These are phyloP conservation scores for Seiridium unicorne DNA, from an alignment of 2,329 filamentous ascomycete genomes.

Conservation along the genomic window DNA sequence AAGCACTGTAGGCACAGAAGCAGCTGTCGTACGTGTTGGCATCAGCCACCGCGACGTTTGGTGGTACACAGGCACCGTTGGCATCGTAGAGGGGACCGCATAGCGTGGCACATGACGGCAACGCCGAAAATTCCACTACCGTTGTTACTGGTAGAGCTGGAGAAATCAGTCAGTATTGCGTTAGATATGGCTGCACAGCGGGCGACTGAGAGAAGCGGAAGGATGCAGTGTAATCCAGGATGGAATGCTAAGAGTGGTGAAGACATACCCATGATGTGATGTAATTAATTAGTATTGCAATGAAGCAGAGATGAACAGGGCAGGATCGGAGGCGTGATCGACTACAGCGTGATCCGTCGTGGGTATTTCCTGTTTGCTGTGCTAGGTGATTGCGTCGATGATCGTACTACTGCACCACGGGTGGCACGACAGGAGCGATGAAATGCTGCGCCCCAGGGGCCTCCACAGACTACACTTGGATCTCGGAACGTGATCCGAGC, in stretches of 20 bases:
- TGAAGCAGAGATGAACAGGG: neutral
- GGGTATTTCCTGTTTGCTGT: neutral
- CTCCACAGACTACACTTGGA: neutral
- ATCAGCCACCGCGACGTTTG: constrained; percentile 45
- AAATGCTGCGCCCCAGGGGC: neutral
- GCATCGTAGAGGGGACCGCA: constrained; percentile 67
- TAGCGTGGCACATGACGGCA: constrained; percentile 60
- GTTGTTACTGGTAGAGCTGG: constrained; percentile 37
- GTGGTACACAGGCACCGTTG: constrained; percentile 69
- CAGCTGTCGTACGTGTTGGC: constrained; percentile 61
- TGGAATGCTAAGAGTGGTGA: neutral
- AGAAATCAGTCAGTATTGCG: neutral
- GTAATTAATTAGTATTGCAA: neutral
- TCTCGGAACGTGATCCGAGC: neutral
- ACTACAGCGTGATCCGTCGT: no score
- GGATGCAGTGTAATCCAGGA: neutral
- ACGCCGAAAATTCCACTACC: constrained; percentile 53
- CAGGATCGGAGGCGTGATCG: no score
- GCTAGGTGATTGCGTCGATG: neutral
- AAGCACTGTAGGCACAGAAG: constrained; percentile 66
- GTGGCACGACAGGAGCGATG: neutral
- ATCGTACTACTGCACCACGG: neutral
- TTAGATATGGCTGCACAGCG: neutral
- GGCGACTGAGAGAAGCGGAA: neutral
- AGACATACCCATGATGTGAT: constrained; percentile 6